These are phyloP conservation scores for Yamadazyma siamensis DNA, from an alignment of 1,139 yeast species.

Conservation along the genomic window DNA sequence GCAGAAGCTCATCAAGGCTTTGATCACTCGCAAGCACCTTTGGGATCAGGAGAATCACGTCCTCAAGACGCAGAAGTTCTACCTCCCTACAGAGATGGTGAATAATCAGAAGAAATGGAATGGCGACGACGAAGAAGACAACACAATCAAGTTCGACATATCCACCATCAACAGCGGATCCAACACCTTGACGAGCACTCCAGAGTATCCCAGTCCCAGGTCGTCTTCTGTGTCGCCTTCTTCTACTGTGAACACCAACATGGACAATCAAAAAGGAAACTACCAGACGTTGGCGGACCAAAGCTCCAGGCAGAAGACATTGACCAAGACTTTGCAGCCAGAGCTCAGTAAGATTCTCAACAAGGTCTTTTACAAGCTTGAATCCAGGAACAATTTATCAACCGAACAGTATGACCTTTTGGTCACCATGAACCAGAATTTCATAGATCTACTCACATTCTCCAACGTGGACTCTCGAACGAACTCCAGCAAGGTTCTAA, in stretches of 20 bases:
- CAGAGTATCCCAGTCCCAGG: slow-evolving; percentile 12
- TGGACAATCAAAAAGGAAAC: slow-evolving; percentile 2
- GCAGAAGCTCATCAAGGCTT: slow-evolving; percentile 21
- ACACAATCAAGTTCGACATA: slow-evolving; percentile 34
- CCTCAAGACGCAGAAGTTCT: slow-evolving; percentile 30
- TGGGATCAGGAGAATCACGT: slow-evolving; percentile 45
- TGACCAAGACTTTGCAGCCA: slow-evolving; percentile 20
- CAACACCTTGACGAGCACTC: neutral
- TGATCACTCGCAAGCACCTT: slow-evolving; percentile 35
- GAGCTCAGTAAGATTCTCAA: slow-evolving; percentile 34
- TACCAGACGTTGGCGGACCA: slow-evolving; percentile 10
- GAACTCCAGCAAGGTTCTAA: slow-evolving; percentile 21
- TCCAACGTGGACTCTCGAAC: slow-evolving; percentile 18
- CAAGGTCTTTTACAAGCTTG: slow-evolving; percentile 35
- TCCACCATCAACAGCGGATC: slow-evolving; percentile 24
- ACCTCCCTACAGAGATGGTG: slow-evolving; percentile 38
- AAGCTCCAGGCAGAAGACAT: slow-evolving; percentile 23
- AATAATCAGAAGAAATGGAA: slow-evolving; percentile 37
- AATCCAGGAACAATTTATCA: slow-evolving; percentile 27
- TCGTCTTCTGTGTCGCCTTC: slow-evolving; percentile 17
- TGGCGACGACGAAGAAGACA: slow-evolving; percentile 12
- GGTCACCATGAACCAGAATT: slow-evolving; percentile 28
- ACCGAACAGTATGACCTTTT: slow-evolving; percentile 36
- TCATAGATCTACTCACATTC: slow-evolving; percentile 26
- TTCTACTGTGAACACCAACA: slow-evolving; percentile 4